Percentiles rank a stretch among this genome's conserved stretches.
phyloP scores from a whole-genome alignment of 2,329 filamentous ascomycete genomes.

The Fusarium sp. region DNA sequence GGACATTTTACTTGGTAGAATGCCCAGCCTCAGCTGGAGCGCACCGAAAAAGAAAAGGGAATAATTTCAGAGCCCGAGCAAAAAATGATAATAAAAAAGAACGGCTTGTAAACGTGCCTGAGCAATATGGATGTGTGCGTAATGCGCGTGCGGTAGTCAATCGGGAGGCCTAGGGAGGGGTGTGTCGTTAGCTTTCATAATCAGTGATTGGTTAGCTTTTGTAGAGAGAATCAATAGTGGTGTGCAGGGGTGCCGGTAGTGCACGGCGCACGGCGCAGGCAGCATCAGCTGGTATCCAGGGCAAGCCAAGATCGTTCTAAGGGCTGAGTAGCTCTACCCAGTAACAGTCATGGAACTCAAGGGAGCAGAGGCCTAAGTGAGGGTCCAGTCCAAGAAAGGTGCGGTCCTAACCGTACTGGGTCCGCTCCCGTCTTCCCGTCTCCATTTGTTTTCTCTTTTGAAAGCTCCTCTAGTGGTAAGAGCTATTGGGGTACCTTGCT shows the following conservation, averaged over 20 bases:
- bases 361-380: conserved; percentile 35
- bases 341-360: conserved; percentile 35
- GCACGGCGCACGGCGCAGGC: conserved; percentile 38
- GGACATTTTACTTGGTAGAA: conserved; percentile 6
- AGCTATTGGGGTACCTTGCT: conserved; percentile 21
- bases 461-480: conserved; percentile 14
- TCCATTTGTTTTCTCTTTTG: conserved; percentile 43
- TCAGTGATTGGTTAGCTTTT: conserved; percentile 41
- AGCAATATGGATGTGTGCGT: conserved; percentile 40
- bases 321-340: conserved; percentile 35
- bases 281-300: conserved; percentile 46
- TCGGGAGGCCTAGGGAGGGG: conserved; percentile 24
- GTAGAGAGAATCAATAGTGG: conserved; percentile 40
- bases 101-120: conserved; percentile 45
- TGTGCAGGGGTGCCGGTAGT: conserved; percentile 49
- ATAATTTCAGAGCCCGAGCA: conserved; percentile 5
- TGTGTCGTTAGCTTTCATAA: conserved; percentile 40
- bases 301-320: conserved; percentile 37
- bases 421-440: conserved; percentile 48
- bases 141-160: conserved; percentile 42
- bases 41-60: conserved; percentile 22
- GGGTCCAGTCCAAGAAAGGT: conserved; percentile 27
- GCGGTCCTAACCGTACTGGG: conserved; percentile 48
- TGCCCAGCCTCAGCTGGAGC: conserved; percentile 23
- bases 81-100: conserved; percentile 33